Evolutionary conservation across 2,329 filamentous ascomycete species (phyloP).

Genomic region (Fusarium mexicanum): DNA sequence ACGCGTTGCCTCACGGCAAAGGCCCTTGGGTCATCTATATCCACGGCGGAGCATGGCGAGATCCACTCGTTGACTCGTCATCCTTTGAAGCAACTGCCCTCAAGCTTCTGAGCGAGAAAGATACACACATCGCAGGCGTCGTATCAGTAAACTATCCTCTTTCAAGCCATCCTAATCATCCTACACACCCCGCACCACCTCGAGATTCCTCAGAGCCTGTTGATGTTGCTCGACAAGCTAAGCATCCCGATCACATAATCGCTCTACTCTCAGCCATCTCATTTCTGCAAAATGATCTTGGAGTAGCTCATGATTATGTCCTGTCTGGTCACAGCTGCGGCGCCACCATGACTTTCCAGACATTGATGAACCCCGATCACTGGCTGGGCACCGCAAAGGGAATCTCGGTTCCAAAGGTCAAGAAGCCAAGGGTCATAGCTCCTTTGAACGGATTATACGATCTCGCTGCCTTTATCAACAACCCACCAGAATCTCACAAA

Average conservation of each 20-base stretch:
- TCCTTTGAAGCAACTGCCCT: not conserved
- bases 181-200: not conserved
- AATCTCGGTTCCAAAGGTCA: fast-evolving
- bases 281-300: not conserved
- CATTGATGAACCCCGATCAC: not conserved
- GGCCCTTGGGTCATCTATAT: not conserved
- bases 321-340: not conserved
- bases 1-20: fast-evolving
- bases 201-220: not conserved
- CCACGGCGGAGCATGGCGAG: slow-evolving; percentile 11
- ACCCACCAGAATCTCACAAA: not conserved
- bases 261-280: not conserved
- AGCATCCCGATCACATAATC: not conserved
- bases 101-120: not conserved
- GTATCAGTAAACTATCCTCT: not conserved
- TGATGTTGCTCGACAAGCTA: not conserved
- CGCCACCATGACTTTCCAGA: not conserved
- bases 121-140: not conserved
- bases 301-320: not conserved
- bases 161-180: not conserved
- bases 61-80: not conserved
- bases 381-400: not conserved
- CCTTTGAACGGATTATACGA: not conserved
- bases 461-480: not conserved
- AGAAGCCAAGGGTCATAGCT: not conserved